These are phyloP conservation scores for Microsporum ferrugineum DNA, from an alignment of 2,329 filamentous ascomycete species.

Conservation along the genomic window DNA sequence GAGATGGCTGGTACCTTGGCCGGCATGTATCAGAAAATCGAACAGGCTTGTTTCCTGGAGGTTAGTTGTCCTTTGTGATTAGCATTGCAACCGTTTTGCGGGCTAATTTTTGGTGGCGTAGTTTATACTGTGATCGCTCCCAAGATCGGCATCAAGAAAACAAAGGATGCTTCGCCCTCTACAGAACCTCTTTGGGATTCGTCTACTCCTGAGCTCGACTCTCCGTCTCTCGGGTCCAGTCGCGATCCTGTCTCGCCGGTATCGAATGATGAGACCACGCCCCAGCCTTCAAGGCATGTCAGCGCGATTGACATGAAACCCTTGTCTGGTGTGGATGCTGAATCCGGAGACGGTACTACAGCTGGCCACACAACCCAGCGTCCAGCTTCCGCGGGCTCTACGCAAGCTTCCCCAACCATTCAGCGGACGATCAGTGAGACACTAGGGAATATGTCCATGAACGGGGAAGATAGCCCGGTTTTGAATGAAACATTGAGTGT, in stretches of 20 bases:
- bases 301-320: slow-evolving; percentile 23
- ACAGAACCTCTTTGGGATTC: slow-evolving; percentile 3
- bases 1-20: slow-evolving; percentile 55
- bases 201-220: neutral
- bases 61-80: slow-evolving; percentile 21
- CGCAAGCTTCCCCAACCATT: slow-evolving; percentile 21
- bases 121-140: slow-evolving; percentile 21
- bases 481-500: slow-evolving; percentile 92
- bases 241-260: slow-evolving; percentile 18
- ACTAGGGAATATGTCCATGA: slow-evolving; percentile 42
- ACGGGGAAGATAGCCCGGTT: slow-evolving; percentile 57
- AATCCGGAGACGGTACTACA: neutral
- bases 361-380: slow-evolving; percentile 10
- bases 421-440: slow-evolving; percentile 37
- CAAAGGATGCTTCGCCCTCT: slow-evolving; percentile 6
- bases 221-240: neutral
- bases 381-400: neutral
- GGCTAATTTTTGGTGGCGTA: slow-evolving; percentile 9
- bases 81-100: slow-evolving; percentile 8
- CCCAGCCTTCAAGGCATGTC: slow-evolving; percentile 31
- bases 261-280: slow-evolving; percentile 28
- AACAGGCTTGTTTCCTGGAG: slow-evolving; percentile 39
- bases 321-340: slow-evolving; percentile 13
- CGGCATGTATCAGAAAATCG: slow-evolving; percentile 33
- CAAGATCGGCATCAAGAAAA: slow-evolving; percentile 12